phyloP scores from a whole-genome alignment of 31 red algal genomes.

The Endocladia muricata region DNA sequence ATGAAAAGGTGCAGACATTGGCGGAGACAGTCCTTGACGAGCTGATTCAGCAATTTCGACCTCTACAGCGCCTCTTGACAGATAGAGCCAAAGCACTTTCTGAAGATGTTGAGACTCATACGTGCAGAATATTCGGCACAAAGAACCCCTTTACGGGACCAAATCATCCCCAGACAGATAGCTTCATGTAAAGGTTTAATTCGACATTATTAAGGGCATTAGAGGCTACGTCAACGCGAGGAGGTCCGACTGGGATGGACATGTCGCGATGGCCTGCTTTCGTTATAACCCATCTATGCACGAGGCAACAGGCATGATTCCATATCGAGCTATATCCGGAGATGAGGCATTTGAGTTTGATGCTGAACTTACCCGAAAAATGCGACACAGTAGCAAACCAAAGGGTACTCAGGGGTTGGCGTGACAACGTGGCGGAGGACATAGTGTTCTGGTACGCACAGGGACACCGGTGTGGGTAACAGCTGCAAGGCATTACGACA shows the following conservation, averaged over 20 bases:
- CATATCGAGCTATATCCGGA: constrained; percentile 20
- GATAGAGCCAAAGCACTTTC: constrained; percentile 13
- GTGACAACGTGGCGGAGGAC: not conserved
- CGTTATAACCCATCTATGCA: constrained; percentile 4
- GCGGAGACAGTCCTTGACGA: not conserved
- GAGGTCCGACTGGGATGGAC: constrained; percentile 4
- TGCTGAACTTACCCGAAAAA: not conserved
- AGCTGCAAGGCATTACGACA: not conserved
- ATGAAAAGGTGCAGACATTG: not conserved
- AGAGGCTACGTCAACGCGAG: not conserved
- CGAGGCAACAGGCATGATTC: constrained; percentile 6
- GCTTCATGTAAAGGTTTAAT: constrained; percentile 33
- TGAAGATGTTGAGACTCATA: not conserved
- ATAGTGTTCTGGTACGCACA: not conserved
- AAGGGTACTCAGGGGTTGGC: no score
- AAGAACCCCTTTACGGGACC: not conserved
- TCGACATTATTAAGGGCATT: constrained; percentile 10
- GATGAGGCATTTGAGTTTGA: constrained; percentile 13
- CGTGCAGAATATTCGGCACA: constrained; percentile 1
- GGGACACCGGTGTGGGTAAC: not conserved
- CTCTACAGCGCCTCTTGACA: not conserved
- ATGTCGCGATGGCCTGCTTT: constrained; percentile 15
- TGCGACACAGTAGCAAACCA: no score
- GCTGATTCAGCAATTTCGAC: not conserved
- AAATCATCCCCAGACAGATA: constrained; percentile 33